Evolutionary conservation across 495 filamentous ascomycete species (phyloP).

Genomic region (Margaritispora aquatica): DNA sequence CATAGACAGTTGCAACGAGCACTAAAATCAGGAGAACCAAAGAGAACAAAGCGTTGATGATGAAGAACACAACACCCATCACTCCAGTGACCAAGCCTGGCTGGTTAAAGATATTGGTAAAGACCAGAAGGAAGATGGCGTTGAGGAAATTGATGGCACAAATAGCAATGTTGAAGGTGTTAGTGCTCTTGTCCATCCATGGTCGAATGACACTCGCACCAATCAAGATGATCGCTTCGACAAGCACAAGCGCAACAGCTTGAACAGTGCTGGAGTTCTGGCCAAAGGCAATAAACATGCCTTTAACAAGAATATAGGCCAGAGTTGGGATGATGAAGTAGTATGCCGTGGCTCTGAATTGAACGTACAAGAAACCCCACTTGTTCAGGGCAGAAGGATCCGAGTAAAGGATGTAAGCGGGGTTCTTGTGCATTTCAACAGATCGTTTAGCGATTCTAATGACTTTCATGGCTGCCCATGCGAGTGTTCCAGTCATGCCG

Average conservation of each 20-base stretch:
- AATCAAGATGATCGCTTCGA: constrained; percentile 80
- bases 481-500: constrained; percentile 71
- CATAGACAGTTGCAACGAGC: constrained; percentile 73
- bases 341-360: constrained; percentile 94
- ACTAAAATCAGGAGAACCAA: constrained; percentile 83
- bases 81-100: constrained; percentile 84
- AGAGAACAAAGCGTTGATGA: constrained; percentile 83
- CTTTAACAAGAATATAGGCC: constrained; percentile 74
- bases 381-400: constrained; percentile 91
- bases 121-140: constrained; percentile 76
- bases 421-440: constrained; percentile 88
- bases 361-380: constrained; percentile 98
- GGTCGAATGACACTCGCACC: constrained; percentile 74
- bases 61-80: constrained; percentile 90
- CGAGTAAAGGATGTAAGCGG: constrained; percentile 95
- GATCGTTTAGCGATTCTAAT: constrained; percentile 83
- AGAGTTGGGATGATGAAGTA: constrained; percentile 90
- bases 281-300: constrained; percentile 83
- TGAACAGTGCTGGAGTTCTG: constrained; percentile 71
- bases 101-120: constrained; percentile 78
- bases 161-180: constrained; percentile 94
- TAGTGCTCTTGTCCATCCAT: constrained; percentile 99
- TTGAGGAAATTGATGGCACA: constrained; percentile 86
- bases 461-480: constrained; percentile 85
- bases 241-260: constrained; percentile 76